Evolutionary conservation across 371 early-diverging fungal species (phyloP), one percentile per base, ranked within the genome.

Genomic region (Choanephora cucurbitarum): DNA sequence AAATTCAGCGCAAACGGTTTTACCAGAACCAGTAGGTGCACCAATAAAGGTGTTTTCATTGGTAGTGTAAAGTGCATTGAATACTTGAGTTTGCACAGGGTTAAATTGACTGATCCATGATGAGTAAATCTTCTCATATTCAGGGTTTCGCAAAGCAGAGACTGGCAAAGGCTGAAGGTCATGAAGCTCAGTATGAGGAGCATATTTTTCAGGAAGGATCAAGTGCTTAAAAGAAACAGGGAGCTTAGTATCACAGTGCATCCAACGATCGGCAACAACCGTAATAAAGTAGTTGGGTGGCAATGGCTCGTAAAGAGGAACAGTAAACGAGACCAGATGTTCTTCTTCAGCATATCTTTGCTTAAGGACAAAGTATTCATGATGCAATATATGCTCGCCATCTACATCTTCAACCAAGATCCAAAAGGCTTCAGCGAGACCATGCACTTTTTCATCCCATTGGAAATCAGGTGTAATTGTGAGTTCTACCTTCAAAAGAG

Each of bases 21-120:
- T 99, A 42, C 99, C 99, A 42, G 90, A 83, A 17, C 99, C 99
- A 14, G 98, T 89, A 18, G 99, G 94, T 1, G 99, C 98, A 44
- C 94, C 96, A 46, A 99, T 78, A 49, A 99, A 89, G 5, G 90
- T 85, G 64, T 95, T 99, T 32, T 94, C 93, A 58, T 96, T 93
- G 8, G 88, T 81, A 9, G 85, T 83, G 75, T 96, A 99, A 34
- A 98, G 77, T 1, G 95, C 71, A 63, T 96, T 85, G 80, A 97
- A 98, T 2, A 92, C 90, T 69, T 94, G 94, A 0, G 99, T 97
- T 80, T 99, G 99, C 41, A 99, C 91, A 11, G 95, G 91, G 72
- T 99, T 99, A 79, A 99, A 99, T 51, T 82, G 77, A 39, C 74
- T 73, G 45, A 87, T 73, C 66, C 78, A 77, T 37, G 79, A 77